Conservation (phyloP, 2,329 filamentous ascomycete species). For the Arthrobotrys musiformis region DNA sequence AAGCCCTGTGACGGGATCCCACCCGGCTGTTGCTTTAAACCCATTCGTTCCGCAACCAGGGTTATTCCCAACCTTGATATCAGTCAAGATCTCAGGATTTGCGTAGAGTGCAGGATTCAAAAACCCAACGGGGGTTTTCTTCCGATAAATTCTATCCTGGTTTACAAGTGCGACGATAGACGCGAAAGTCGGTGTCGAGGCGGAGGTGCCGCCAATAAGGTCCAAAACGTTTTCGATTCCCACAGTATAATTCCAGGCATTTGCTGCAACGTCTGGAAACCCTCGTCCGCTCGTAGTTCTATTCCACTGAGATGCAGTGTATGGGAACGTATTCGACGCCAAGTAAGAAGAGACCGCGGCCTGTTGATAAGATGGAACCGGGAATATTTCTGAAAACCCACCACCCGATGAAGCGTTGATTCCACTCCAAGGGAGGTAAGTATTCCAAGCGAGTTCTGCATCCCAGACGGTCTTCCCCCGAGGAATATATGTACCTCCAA, state of each 20-base stretch:
- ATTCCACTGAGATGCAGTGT: constrained; percentile 65
- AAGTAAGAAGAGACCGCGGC: constrained; percentile 65
- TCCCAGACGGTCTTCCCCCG: constrained; percentile 62
- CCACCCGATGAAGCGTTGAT: constrained; percentile 65
- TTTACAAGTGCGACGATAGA: constrained; percentile 64
- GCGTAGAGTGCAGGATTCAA: constrained; percentile 47
- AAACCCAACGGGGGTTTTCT: constrained; percentile 43
- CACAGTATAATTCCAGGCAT: constrained; percentile 60
- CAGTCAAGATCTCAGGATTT: constrained; percentile 60
- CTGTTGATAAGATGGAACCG: constrained; percentile 66
- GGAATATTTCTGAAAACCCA: constrained; percentile 68
- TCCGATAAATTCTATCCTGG: constrained; percentile 60
- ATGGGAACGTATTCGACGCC: constrained; percentile 59
- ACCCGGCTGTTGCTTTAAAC: constrained; percentile 60
- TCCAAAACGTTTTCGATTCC: constrained; percentile 61
- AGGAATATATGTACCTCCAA: constrained; percentile 69
- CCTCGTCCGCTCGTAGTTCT: constrained; percentile 66
- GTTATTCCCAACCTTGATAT: constrained; percentile 60
- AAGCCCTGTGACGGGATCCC: constrained; percentile 62
- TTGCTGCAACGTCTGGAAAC: constrained; percentile 71
- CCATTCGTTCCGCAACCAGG: constrained; percentile 59
- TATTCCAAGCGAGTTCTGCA: constrained; percentile 64
- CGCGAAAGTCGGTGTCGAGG: constrained; percentile 63
- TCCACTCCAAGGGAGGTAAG: constrained; percentile 58
- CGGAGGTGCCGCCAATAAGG: constrained; percentile 67